Base-by-base conservation (phyloP, 1,139 yeast genomes). In the Yamadazyma aaseri region DNA sequence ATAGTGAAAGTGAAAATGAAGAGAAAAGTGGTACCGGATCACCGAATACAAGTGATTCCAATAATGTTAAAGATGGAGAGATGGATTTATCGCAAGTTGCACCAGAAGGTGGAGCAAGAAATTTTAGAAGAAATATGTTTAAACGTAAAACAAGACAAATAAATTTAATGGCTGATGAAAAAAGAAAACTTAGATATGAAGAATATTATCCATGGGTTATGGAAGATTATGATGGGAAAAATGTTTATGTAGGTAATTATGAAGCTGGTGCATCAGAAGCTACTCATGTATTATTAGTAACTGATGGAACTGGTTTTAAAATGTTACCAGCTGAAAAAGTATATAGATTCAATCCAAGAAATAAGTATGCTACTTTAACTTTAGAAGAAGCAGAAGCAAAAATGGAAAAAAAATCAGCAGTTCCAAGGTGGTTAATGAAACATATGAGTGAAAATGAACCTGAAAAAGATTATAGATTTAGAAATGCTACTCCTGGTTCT, bases 161-260 rank as follows among this genome's bases (percentile, higher is more conserved):
- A 20, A 79, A 78, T 49, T 74, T 83, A 13, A 78, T 86, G 56
- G 86, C 86, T 50, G 97, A 89, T 47, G 77, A 76, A 8, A 90
- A 87, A 42, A 74, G 94, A 42, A 83, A 79, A 53, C 64, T 92
- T 44, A 72, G 97, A 50, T 92, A 90, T 55, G 98, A 92, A 60
- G 98, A 92, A 60, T 87, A 83, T 55, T 90, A 86, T 50, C 98
- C 98, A 0, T 92, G 98, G 98, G 95, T 94, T 13, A 69, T 94
- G 71, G 97, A 90, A 62, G 98, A 94, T 61, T 90, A 86, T 57
- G 96, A 87, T 49, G 96, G 96, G 36, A 74, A 79, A 42, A 90
- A 92, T 56, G 94, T 95, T 1, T 92, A 86, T 83, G 97, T 90
- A 15, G 97, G 98, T 22, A 85, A 84, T 49, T 90, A 86, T 60